Base-by-base conservation (phyloP, 306 rosid species). In the Mimosa bimucronata region DNA sequence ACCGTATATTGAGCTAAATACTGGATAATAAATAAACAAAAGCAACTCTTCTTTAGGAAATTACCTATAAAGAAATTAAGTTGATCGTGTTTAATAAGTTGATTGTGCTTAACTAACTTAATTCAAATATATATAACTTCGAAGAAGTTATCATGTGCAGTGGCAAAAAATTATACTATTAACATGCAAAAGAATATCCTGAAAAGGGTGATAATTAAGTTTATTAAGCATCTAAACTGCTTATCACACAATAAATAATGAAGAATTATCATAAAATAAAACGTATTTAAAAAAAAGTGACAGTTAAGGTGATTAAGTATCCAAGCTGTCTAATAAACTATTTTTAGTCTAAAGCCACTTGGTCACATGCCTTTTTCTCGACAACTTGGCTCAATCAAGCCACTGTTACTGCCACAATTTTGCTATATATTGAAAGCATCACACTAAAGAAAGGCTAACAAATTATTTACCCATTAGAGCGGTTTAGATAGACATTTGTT, bases 401-500 rank as follows among this genome's bases (percentile, higher is more conserved):
- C 29, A 21, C 50, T 11, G 12, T 19, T 19, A 45, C 45, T 23
- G 1, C 42, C 69, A 38, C 41, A 38, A 75, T 28, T 28, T 23
- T 21, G 8, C 66, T 75, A 77, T 77, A 62, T 30, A 77, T 77
- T 66, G 52, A 45, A 66, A 69, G 50, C 65, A 58, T 31, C 80
- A 23, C 37, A 23, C 50, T 3, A 37, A 55, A 28, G n/a, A 34
- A 31, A 45, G 30, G 26, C 80, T 34, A 77, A 48, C 46, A 37
- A 76, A 46, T 38, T 67, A 64, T 38, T 38, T 34, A n/a, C 29
- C 50, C 73, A 68, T 2, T 14, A 16, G 14, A 64, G 13, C 12
- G n/a, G 6, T 64, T 14, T 62, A 28, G 19, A 48, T 16, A 48
- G 55, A 44, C 1, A 15, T 48, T 29, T 66, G 25, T 11, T 4